Conservation (phyloP, 1,284 basidiomycete species). For the Ustilago esculenta region DNA sequence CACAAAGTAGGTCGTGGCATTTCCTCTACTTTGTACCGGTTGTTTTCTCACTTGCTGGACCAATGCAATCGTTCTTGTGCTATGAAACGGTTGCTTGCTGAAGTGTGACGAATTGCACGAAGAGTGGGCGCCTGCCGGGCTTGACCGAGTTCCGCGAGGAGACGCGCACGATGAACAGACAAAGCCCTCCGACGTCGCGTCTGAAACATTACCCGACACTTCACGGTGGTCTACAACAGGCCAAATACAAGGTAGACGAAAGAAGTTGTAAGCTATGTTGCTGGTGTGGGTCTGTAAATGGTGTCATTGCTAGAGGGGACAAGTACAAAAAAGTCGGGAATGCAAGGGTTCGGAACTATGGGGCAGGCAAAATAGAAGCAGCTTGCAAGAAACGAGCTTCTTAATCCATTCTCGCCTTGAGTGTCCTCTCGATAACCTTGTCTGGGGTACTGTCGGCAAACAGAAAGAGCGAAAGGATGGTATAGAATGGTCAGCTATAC, state of each 20-base stretch:
- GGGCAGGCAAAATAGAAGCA: not conserved
- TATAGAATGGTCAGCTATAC: not conserved
- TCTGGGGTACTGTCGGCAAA: constrained; percentile 57
- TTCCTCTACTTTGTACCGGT: not conserved
- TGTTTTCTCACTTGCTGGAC: constrained; percentile 6
- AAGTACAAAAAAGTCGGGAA: constrained; percentile 26
- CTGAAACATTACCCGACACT: too few relatives aligned
- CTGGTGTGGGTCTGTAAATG: not conserved
- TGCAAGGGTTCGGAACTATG: not conserved
- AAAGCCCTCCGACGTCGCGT: too few relatives aligned
- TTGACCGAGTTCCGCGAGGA: too few relatives aligned
- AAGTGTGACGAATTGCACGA: too few relatives aligned
- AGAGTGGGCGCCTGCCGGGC: too few relatives aligned
- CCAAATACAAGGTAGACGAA: too few relatives aligned
- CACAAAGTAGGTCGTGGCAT: constrained; percentile 82
- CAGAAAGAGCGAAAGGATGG: not conserved
- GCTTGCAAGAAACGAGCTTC: constrained; percentile 69
- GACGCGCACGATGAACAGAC: too few relatives aligned
- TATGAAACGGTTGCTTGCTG: too few relatives aligned
- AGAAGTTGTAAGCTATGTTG: too few relatives aligned
- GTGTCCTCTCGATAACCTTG: constrained; percentile 64
- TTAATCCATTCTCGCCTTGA: constrained; percentile 75
- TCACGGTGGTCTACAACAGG: too few relatives aligned
- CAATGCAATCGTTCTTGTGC: constrained; percentile 6
- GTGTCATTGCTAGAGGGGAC: constrained; percentile 18